Evolutionary conservation across 106 monocot genomes (phyloP).

Genomic region (Posidonia australis): DNA sequence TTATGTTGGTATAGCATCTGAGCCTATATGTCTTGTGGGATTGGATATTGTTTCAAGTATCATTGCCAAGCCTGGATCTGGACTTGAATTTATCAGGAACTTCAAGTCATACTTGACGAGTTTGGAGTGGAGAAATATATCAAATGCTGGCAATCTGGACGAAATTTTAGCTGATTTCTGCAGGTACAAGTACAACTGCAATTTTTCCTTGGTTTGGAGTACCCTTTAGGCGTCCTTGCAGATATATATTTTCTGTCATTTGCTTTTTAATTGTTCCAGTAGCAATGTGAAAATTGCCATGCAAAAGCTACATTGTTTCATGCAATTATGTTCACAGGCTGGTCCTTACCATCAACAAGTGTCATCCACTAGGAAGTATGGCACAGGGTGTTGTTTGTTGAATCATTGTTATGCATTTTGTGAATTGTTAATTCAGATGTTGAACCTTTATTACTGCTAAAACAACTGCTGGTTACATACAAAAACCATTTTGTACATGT

Average conservation of each 20-base stretch:
- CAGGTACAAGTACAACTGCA: constrained; percentile 4
- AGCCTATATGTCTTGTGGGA: constrained; percentile 49
- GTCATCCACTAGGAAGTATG: no score
- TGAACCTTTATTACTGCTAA: background rate
- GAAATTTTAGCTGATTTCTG: constrained; percentile 25
- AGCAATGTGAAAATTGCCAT: no score
- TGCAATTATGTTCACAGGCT: no score
- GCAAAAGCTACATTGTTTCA: no score
- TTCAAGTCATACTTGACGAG: constrained; percentile 45
- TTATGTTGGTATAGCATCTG: constrained; percentile 63
- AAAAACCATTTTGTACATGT: no score
- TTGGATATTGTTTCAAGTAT: constrained; percentile 43
- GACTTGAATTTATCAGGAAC: constrained; percentile 24
- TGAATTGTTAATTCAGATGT: no score
- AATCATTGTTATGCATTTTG: no score
- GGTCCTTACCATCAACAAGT: no score
- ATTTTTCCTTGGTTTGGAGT: background rate
- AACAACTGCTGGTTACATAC: background rate
- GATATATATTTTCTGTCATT: background rate
- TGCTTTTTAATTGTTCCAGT: background rate
- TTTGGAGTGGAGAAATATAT: constrained; percentile 51
- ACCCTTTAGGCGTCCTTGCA: background rate
- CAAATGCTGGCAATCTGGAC: constrained; percentile 21
- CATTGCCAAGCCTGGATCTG: constrained; percentile 17
- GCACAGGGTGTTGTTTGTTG: no score